Conservation (phyloP, 768 basidiomycete genomes). For the Melanogaster broomeanus region DNA sequence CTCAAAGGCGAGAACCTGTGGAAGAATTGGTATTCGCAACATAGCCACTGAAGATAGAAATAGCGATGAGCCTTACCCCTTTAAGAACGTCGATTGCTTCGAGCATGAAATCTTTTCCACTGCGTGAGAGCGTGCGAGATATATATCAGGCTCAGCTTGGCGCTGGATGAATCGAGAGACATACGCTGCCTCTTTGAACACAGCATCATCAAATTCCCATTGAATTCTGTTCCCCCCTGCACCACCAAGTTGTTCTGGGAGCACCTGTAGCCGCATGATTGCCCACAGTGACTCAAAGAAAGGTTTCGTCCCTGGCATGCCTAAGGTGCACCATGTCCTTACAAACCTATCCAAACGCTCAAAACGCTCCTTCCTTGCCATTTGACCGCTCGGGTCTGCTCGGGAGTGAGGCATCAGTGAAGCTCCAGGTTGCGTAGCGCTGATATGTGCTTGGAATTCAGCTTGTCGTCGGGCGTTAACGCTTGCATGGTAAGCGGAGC, state of each 20-base stretch:
- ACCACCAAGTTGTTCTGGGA: constrained; percentile 80
- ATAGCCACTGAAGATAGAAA: constrained; percentile 12
- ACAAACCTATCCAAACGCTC: constrained; percentile 78
- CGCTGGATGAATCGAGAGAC: constrained; percentile 33
- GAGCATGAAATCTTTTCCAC: constrained; percentile 93
- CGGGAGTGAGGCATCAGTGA: constrained; percentile 77
- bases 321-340: constrained; percentile 79
- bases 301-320: constrained; percentile 87
- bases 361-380: constrained; percentile 76
- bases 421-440: constrained; percentile 75
- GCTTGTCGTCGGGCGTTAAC: constrained; percentile 75
- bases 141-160: constrained; percentile 14
- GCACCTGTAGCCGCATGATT: constrained; percentile 75
- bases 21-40: constrained; percentile 3
- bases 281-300: constrained; percentile 74
- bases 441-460: constrained; percentile 84
- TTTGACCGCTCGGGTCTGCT: constrained; percentile 57
- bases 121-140: constrained; percentile 36
- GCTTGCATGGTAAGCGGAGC: constrained; percentile 82
- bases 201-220: constrained; percentile 94
- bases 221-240: constrained; percentile 71
- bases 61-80: constrained; percentile 58
- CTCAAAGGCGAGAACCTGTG: constrained; percentile 71
- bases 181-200: constrained; percentile 92
- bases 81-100: constrained; percentile 89